phyloP scores from a whole-genome alignment of 495 filamentous ascomycete genomes.

The Penicillium bovifimosum region DNA sequence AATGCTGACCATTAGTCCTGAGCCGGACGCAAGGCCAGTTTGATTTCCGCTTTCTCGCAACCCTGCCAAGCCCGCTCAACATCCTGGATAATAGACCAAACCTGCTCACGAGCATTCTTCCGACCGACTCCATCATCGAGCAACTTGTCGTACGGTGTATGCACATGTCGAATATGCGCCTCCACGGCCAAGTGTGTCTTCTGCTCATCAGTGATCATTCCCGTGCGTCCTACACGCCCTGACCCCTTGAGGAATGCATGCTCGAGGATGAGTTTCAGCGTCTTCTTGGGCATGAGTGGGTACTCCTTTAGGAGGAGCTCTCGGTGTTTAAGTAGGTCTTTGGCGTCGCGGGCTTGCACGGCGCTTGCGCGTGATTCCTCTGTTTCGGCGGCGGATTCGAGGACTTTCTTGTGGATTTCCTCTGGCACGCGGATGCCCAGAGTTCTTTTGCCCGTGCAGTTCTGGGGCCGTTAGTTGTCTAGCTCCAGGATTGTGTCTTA shows the following conservation, averaged over 20 bases:
- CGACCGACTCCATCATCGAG: conserved; percentile 24
- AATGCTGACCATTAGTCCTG: background rate
- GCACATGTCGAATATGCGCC: conserved; percentile 47
- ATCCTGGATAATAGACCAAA: conserved; percentile 22
- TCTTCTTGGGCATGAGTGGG: conserved; percentile 38
- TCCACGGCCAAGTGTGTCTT: conserved; percentile 43
- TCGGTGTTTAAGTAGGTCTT: conserved; percentile 27
- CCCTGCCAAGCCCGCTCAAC: conserved; percentile 34
- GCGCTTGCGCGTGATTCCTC: conserved; percentile 36
- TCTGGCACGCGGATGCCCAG: conserved; percentile 45
- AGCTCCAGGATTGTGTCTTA: background rate
- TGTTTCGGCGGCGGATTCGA: conserved; percentile 28
- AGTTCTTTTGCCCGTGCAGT: conserved; percentile 27
- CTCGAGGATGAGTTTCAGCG: conserved; percentile 33
- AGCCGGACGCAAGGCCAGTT: background rate
- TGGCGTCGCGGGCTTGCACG: conserved; percentile 33
- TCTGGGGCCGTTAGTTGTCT: conserved; percentile 12
- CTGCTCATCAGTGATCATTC: conserved; percentile 27
- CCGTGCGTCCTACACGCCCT: conserved; percentile 43
- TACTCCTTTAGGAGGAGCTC: conserved; percentile 33
- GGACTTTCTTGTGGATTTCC: conserved; percentile 31
- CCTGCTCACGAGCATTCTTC: conserved; percentile 21
- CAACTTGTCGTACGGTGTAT: conserved; percentile 43
- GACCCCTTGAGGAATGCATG: conserved; percentile 48
- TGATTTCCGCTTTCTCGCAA: background rate